Conservation (phyloP, 768 basidiomycete genomes). For the Mycena olivaceomarginata region DNA sequence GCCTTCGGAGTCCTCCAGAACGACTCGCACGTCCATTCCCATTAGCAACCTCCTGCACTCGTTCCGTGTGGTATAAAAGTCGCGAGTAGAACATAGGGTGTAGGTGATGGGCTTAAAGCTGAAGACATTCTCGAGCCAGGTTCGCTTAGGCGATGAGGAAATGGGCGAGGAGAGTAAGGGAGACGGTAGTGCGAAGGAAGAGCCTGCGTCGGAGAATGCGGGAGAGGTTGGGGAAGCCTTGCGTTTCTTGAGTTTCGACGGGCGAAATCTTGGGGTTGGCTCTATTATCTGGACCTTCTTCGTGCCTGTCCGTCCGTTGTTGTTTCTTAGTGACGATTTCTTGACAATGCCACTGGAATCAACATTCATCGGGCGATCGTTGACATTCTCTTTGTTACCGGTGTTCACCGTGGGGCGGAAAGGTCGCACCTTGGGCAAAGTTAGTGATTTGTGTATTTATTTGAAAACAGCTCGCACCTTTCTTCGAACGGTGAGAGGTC, state of each 20-base stretch:
- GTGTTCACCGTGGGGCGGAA: conserved; percentile 47
- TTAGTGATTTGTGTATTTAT: no score
- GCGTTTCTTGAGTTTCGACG: conserved; percentile 60
- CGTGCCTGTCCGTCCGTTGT: conserved; percentile 47
- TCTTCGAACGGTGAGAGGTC: conserved; percentile 67
- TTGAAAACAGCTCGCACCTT: conserved; percentile 45
- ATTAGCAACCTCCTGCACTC: conserved; percentile 86
- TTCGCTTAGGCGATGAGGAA: conserved; percentile 71
- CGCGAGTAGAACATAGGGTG: conserved; percentile 74
- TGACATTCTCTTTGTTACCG: conserved; percentile 78
- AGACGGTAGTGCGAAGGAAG: conserved; percentile 58
- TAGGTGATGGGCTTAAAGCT: conserved; percentile 84
- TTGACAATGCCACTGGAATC: conserved; percentile 51
- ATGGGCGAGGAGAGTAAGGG: conserved; percentile 66
- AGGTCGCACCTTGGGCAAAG: conserved; percentile 32
- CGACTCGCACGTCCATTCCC: conserved; percentile 81
- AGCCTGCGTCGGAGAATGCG: conserved; percentile 66
- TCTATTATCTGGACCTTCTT: conserved; percentile 73
- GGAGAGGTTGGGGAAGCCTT: conserved; percentile 58
- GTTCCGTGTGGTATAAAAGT: conserved; percentile 79
- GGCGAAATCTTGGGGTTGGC: conserved; percentile 55
- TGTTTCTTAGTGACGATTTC: conserved; percentile 68
- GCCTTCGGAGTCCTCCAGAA: conserved; percentile 78
- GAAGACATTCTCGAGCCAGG: conserved; percentile 94
- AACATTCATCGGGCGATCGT: conserved; percentile 41